Conservation (phyloP, 2,329 filamentous ascomycete genomes). For the Aphanoascus verrucosus region DNA sequence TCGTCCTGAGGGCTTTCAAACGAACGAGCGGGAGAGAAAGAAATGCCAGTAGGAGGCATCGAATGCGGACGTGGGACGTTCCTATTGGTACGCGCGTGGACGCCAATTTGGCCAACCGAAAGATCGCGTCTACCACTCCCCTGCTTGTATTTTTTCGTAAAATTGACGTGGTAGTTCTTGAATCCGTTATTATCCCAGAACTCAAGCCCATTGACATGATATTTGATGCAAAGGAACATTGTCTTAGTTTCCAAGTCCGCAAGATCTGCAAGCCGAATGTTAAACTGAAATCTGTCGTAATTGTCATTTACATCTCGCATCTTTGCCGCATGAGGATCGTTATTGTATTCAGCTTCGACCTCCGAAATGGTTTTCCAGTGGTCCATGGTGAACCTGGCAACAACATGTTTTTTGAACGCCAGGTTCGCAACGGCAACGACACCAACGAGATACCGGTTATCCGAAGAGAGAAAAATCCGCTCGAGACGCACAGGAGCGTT, state of each 20-base stretch:
- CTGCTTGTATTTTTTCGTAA: conserved; percentile 63
- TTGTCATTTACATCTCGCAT: conserved; percentile 43
- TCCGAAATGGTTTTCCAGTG: conserved; percentile 99
- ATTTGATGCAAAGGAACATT: conserved; percentile 82
- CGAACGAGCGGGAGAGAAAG: conserved; percentile 37
- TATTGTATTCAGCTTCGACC: conserved; percentile 75
- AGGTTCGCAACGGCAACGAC: conserved; percentile 78
- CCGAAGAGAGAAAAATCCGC: conserved; percentile 71
- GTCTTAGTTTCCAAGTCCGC: conserved; percentile 89
- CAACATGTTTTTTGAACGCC: conserved; percentile 76
- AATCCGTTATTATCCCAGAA: conserved; percentile 89
- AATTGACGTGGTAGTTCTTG: conserved; percentile 89
- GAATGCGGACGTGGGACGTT: conserved; percentile 39
- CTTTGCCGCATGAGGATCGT: conserved; percentile 61
- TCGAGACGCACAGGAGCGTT: conserved; percentile 64
- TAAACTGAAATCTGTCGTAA: conserved; percentile 85
- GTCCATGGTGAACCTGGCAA: conserved; percentile 90
- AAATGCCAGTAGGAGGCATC: conserved; percentile 59
- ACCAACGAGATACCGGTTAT: conserved; percentile 78
- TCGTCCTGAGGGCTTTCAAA: conserved; percentile 3
- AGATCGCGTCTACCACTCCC: conserved; percentile 39
- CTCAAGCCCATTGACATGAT: conserved; percentile 71
- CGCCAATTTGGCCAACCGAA: conserved; percentile 42
- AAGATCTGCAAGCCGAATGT: conserved; percentile 74
- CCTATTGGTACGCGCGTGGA: conserved; percentile 54